phyloP scores from a whole-genome alignment of 495 filamentous ascomycete species.

The Penicillium diatomitis region DNA sequence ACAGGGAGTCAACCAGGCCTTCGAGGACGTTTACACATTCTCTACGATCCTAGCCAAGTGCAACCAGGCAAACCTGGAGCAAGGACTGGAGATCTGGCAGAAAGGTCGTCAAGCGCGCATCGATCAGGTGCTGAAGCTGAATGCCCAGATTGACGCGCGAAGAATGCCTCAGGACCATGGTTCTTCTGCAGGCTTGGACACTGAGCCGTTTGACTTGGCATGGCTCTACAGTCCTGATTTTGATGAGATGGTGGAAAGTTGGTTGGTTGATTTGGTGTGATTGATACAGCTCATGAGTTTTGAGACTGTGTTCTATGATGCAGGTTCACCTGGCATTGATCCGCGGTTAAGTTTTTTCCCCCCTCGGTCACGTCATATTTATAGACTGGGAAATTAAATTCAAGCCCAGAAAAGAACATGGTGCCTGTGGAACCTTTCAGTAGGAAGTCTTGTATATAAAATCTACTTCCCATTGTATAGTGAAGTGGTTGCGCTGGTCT shows the following conservation, averaged over 20 bases:
- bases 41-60: conserved; percentile 9
- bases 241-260: conserved; percentile 17
- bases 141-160: conserved; percentile 22
- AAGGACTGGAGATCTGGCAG: conserved; percentile 21
- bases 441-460: too few relatives aligned
- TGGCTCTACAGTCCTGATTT: conserved; percentile 25
- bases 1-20: conserved; percentile 34
- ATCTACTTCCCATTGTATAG: too few relatives aligned
- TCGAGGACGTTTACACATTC: conserved; percentile 31
- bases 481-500: too few relatives aligned
- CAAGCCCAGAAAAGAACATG: too few relatives aligned
- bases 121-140: conserved; percentile 23
- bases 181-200: conserved; percentile 16
- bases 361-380: too few relatives aligned
- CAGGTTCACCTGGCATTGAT: too few relatives aligned
- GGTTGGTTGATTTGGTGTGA: conserved; percentile 7
- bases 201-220: conserved; percentile 23
- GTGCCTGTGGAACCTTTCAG: too few relatives aligned
- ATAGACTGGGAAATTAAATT: too few relatives aligned
- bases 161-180: conserved; percentile 17
- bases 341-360: too few relatives aligned
- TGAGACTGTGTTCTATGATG: too few relatives aligned
- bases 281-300: too few relatives aligned
- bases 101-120: conserved; percentile 20
- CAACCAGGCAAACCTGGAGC: not conserved